phyloP scores from a whole-genome alignment of 1,284 basidiomycete genomes.

The Microbotryomycetes sp. region DNA sequence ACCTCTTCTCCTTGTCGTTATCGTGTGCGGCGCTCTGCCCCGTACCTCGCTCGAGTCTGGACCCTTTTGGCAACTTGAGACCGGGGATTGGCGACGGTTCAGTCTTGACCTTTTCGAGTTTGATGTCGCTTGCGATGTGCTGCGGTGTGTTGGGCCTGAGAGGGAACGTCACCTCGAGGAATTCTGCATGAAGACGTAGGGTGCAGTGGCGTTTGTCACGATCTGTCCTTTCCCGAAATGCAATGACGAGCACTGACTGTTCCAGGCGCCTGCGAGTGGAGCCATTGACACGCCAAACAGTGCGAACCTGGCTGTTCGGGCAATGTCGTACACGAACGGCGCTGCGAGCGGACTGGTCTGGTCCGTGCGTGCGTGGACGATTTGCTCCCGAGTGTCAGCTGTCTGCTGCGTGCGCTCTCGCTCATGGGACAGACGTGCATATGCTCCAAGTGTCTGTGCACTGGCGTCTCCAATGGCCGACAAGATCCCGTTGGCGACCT shows the following conservation, averaged over 20 bases:
- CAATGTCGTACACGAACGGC: slow-evolving; percentile 9
- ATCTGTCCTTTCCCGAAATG: not conserved
- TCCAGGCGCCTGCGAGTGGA: slow-evolving; percentile 30
- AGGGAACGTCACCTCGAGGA: slow-evolving; percentile 31
- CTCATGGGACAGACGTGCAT: too few species aligned
- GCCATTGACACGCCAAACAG: slow-evolving; percentile 30
- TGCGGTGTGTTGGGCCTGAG: slow-evolving; percentile 9
- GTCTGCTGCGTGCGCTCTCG: too few species aligned
- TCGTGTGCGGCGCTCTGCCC: not conserved
- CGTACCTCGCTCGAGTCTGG: slow-evolving; percentile 15
- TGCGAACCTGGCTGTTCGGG: slow-evolving; percentile 16
- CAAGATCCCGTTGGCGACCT: slow-evolving; percentile 21
- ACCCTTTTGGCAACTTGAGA: slow-evolving; percentile 18
- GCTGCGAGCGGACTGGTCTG: not conserved
- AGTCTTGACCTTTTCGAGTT: slow-evolving; percentile 20
- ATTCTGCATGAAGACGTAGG: slow-evolving; percentile 10
- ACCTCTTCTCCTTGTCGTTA: not conserved
- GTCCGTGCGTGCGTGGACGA: too few species aligned
- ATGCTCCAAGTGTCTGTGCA: slow-evolving; percentile 16
- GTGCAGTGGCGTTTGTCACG: not conserved
- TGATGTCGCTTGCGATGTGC: not conserved
- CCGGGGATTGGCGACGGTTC: slow-evolving; percentile 25
- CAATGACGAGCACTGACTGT: slow-evolving; percentile 15
- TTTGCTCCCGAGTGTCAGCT: too few species aligned
- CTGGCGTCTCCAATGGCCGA: slow-evolving; percentile 19